Base-by-base conservation (phyloP, 139 green algal species). In the Chlorella sorokiniana region DNA sequence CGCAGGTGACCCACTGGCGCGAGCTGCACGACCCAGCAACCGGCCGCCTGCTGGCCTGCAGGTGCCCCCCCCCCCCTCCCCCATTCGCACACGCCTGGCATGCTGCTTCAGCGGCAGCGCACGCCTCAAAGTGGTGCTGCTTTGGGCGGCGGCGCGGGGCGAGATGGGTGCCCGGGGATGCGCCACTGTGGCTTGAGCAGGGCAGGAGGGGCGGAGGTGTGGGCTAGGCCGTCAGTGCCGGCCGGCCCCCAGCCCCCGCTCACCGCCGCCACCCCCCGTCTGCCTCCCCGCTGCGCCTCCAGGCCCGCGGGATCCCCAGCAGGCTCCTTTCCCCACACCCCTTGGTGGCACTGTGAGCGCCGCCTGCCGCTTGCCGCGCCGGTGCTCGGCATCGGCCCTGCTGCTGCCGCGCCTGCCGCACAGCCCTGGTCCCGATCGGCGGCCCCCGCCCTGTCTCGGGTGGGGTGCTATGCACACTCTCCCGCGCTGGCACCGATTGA, bases 271-370 rank as follows among this genome's bases (percentile, higher is more conserved):
- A 33, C n/a, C 45, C 33, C 0, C 7, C 27, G 35, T 29, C 2
- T 5, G 16, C 23, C 40, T 61, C 25, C 11, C 11, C 23, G 35
- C 20, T 27, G 33, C 45, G 16, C 7, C 14, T 83, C 38, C 54
- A 48, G 82, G 35, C 84, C 88, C 0, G 42, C 78, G 0, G 90
- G 90, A 3, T 76, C 84, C 1, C 84, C 86, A 5, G 89, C 88
- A 14, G 91, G 90, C 0, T 69, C 82, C 1, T 94, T 85, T 73
- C 87, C 73, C 1, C 90, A 91, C 69, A 91, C 85, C 4, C 87
- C 87, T 11, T 94, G 87, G 87, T 90, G 82, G 76, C 81, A 92
- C 41, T 94, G 89, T 89, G 76, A 84, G 83, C 81, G 42, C 23
- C 51, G 48, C 48, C 48, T 56, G 48, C 48, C 11, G 11, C 14